phyloP scores from a whole-genome alignment of 2,329 filamentous ascomycete species.

The Ophiognomonia clavigignenti-juglandacearum region DNA sequence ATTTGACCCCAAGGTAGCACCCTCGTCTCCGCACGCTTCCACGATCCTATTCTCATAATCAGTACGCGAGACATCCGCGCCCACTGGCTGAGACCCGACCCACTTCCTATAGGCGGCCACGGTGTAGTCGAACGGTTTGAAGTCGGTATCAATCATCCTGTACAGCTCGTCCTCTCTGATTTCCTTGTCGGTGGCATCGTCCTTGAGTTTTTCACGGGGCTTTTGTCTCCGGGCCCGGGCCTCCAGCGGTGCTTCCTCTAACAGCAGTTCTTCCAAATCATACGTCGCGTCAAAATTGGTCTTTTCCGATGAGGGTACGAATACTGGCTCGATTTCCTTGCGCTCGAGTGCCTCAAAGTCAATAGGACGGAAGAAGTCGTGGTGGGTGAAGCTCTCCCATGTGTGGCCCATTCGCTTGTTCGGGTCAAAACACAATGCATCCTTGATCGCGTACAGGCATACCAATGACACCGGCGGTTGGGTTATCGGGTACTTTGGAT shows the following conservation, averaged over 20 bases:
- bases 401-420: conserved; percentile 77
- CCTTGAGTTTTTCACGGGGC: conserved; percentile 83
- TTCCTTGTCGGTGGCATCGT: conserved; percentile 91
- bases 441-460: conserved; percentile 84
- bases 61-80: neutral
- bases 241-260: conserved; percentile 93
- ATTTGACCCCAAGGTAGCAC: conserved; percentile 9
- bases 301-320: conserved; percentile 91
- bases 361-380: conserved; percentile 83
- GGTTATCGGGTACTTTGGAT: conserved; percentile 86
- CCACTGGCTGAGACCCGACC: conserved; percentile 21
- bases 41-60: conserved; percentile 21
- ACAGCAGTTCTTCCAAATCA: conserved; percentile 84
- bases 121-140: conserved; percentile 94
- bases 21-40: conserved; percentile 12
- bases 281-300: conserved; percentile 99
- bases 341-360: conserved; percentile 80
- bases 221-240: conserved; percentile 90
- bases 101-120: conserved; percentile 72
- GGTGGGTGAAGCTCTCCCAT: conserved; percentile 79
- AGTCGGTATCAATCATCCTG: conserved; percentile 88
- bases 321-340: conserved; percentile 87
- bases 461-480: conserved; percentile 82
- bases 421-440: conserved; percentile 75
- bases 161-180: conserved; percentile 93